phyloP scores from a whole-genome alignment of 208 protist genomes.

The Trypanosoma avium region DNA sequence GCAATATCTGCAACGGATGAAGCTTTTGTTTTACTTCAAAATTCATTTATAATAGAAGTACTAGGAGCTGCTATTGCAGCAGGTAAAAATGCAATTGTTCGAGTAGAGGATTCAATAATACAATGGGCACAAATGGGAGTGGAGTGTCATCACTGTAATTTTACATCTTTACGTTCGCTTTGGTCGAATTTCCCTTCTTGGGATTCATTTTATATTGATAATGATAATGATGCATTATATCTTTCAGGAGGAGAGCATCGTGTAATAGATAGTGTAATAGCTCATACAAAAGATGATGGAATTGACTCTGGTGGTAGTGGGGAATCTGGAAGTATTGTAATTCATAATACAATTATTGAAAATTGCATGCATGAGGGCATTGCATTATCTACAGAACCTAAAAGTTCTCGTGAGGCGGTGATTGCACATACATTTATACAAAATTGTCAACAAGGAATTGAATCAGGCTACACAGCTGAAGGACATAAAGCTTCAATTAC shows the following conservation, averaged over 20 bases:
- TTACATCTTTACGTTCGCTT: slow-evolving; percentile 21
- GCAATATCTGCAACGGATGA: slow-evolving; percentile 24
- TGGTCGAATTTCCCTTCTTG: slow-evolving; percentile 30
- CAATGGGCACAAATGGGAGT: slow-evolving; percentile 30
- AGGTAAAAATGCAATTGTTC: slow-evolving; percentile 7
- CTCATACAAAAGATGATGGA: slow-evolving; percentile 34
- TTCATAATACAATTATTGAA: slow-evolving; percentile 37
- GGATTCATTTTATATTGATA: slow-evolving; percentile 15
- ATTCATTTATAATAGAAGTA: slow-evolving; percentile 23
- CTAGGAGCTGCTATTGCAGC: slow-evolving; percentile 28
- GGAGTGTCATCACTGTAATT: slow-evolving; percentile 27
- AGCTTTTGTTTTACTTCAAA: slow-evolving; percentile 3
- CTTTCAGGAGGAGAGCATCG: slow-evolving; percentile 30
- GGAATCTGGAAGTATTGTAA: no score
- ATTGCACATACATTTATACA: slow-evolving; percentile 21
- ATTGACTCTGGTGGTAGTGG: slow-evolving; percentile 41
- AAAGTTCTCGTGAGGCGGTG: slow-evolving; percentile 13
- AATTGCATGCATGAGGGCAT: slow-evolving; percentile 33
- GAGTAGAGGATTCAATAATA: slow-evolving; percentile 22
- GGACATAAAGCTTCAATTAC: slow-evolving; percentile 9
- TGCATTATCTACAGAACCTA: slow-evolving; percentile 20
- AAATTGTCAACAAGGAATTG: slow-evolving; percentile 32
- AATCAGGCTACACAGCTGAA: slow-evolving; percentile 29
- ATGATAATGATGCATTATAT: slow-evolving; percentile 40
- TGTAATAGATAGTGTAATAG: slow-evolving; percentile 29